Evolutionary conservation across 169 alveolate species (phyloP).

Genomic region (Eimeria brunetti): DNA sequence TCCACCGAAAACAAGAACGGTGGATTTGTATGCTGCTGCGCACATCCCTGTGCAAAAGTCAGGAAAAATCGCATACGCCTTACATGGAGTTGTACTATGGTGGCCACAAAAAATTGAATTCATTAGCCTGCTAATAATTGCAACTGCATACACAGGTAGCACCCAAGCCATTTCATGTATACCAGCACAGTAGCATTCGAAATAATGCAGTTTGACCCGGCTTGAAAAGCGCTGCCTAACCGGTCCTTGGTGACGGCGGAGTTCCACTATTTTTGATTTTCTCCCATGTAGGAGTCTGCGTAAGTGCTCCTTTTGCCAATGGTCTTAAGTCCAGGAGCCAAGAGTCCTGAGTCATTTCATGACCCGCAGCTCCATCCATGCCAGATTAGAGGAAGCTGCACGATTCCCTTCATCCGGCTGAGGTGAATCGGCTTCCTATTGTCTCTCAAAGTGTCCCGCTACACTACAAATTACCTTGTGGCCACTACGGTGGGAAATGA

Average conservation of each 20-base stretch:
- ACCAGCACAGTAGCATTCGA: not conserved
- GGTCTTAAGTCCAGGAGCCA: slow-evolving; percentile 92
- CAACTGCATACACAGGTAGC: not conserved
- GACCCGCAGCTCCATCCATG: not conserved
- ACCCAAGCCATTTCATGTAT: not conserved
- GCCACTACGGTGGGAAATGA: not conserved
- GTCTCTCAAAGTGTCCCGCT: not conserved
- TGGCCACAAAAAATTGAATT: not conserved
- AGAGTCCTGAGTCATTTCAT: slow-evolving; percentile 85
- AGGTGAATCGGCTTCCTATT: not conserved
- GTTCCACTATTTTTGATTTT: slow-evolving; percentile 72
- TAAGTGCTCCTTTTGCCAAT: slow-evolving; percentile 37
- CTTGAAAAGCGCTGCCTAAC: not conserved
- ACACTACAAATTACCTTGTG: not conserved
- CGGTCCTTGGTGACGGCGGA: slow-evolving; percentile 80
- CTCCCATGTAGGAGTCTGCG: slow-evolving; percentile 80
- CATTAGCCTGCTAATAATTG: not conserved
- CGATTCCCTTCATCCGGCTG: not conserved
- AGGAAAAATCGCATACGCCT: not conserved
- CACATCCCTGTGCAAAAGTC: slow-evolving; percentile 66
- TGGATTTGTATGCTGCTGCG: slow-evolving; percentile 83
- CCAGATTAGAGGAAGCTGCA: not conserved
- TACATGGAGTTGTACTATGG: not conserved
- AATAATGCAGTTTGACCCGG: not conserved
- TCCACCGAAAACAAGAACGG: slow-evolving; percentile 92